Conservation (phyloP, 345 rosid genomes). For the Trapa incisa region DNA sequence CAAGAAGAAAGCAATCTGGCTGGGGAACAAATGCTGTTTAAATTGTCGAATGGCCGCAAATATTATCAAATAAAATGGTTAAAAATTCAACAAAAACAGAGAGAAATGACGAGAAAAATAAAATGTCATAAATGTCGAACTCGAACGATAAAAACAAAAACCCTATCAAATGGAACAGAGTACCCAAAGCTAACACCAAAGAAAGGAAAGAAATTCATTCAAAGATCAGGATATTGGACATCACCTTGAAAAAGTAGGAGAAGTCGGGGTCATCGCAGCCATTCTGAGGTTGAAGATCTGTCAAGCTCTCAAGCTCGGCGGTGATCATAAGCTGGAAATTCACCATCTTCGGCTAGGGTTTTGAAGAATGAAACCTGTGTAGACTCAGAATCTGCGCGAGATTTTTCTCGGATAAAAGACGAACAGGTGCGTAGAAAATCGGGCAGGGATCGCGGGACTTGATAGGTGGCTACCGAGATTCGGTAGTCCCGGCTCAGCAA, state of each 20-base stretch:
- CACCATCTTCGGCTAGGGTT: constrained; percentile 42
- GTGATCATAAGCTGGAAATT: constrained; percentile 59
- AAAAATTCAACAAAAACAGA: background rate
- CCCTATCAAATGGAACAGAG: background rate
- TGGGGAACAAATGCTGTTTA: no score
- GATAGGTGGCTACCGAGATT: no score
- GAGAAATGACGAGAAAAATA: background rate
- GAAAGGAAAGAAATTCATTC: background rate
- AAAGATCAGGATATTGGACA: background rate
- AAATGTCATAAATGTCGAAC: background rate
- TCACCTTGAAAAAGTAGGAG: constrained; percentile 54
- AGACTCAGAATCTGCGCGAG: no score
- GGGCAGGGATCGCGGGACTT: no score
- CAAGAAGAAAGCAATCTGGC: no score
- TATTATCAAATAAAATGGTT: no score
- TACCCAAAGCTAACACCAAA: background rate
- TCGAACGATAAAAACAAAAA: background rate
- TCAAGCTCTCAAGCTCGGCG: constrained; percentile 70
- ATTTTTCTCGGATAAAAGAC: no score
- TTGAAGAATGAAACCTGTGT: background rate
- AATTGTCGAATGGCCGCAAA: background rate
- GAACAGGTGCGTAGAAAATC: no score
- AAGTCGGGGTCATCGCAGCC: constrained; percentile 75
- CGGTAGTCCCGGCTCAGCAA: no score
- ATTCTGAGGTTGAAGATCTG: constrained; percentile 63